Base-by-base conservation (phyloP, 768 basidiomycete genomes). In the Punctularia strigosozonata region DNA sequence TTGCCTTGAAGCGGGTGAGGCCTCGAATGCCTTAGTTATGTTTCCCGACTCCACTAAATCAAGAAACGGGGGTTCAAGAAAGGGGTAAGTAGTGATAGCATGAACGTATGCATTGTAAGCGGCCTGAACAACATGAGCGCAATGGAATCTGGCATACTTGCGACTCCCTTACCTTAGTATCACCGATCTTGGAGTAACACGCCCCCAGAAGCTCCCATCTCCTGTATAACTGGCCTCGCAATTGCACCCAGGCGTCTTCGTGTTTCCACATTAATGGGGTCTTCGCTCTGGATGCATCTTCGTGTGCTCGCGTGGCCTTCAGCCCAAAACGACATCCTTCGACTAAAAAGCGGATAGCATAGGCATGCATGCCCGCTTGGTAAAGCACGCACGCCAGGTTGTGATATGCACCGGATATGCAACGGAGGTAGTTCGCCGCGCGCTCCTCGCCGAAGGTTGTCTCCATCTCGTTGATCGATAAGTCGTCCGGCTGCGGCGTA, bases 141-240 rank as follows among this genome's bases (percentile, higher is more conserved):
- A n/a, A n/a, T n/a, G n/a, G n/a, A n/a, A n/a, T n/a, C n/a, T n/a
- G n/a, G n/a, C n/a, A n/a, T n/a, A n/a, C n/a, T n/a, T n/a, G n/a
- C n/a, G n/a, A 37, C 38, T 10, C 3, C 54, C 65, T 22, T 32
- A 86, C 90, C 69, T 71, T 73, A 17, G 80, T 68, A 46, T 94
- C 82, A 0, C 80, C 81, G 20, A 77, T 76, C 55, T 85, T 90
- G 21, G 71, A 68, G 50, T 75, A 77, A 53, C 86, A 89, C 4
- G 81, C 74, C 0, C 73, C 89, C 19, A 92, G 61, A 22, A 94
- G 55, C 58, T 95, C 88, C 72, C 80, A 92, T 33, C 89, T 62
- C 17, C 78, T 67, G 45, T 69, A 72, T 20, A 90, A 47, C 43
- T 81, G 77, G 23, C 77, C 75, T 41, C 74, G 69, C 2, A 86